Base-by-base conservation (phyloP, 192 early-diverging fungal genomes). In the Linnemannia exigua region DNA sequence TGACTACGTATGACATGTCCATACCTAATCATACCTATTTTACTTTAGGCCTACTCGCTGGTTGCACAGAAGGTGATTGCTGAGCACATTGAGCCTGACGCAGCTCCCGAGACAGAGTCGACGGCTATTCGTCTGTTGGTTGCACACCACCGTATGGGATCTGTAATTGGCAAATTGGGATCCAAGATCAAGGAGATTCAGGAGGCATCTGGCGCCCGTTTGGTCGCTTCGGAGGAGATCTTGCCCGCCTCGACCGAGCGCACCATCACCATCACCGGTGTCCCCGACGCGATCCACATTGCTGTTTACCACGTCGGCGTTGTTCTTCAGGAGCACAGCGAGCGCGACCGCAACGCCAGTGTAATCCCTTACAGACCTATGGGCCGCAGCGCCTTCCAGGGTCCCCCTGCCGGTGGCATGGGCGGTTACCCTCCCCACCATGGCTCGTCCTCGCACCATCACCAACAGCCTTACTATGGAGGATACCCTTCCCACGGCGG, bases 101-200 rank as follows among this genome's bases (percentile, higher is more conserved):
- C 88, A 51, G 85, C 89, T 19, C 76, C 91, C 25, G 84, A 82
- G 38, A 89, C 82, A 8, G 82, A 89, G 68, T 89, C 88, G 50
- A 92, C 94, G 3, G 91, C 94, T 11, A 93, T 99, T 76, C 94
- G 96, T 41, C 85, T 99, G 16, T 91, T 99, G 70, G 95, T 99
- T 31, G 94, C 97, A 69, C 93, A 97, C 83, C 89, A 90, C 76
- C 93, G 94, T 33, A 97, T 99, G 94, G 95, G 96, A 31, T 93
- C 93, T 61, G 89, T 99, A 74, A 98, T 99, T 84, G 98, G 98
- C 31, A 94, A 96, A 80, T 92, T 91, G 50, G 98, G 98, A 54
- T 79, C 88, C 66, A 96, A 95, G 82, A 99, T 99, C 89, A 98
- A 96, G 88, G 95, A 96, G 80, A 94, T 99, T 68, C 97, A 99